Base-by-base conservation (phyloP, 768 basidiomycete genomes). In the Suillus ampliporus region DNA sequence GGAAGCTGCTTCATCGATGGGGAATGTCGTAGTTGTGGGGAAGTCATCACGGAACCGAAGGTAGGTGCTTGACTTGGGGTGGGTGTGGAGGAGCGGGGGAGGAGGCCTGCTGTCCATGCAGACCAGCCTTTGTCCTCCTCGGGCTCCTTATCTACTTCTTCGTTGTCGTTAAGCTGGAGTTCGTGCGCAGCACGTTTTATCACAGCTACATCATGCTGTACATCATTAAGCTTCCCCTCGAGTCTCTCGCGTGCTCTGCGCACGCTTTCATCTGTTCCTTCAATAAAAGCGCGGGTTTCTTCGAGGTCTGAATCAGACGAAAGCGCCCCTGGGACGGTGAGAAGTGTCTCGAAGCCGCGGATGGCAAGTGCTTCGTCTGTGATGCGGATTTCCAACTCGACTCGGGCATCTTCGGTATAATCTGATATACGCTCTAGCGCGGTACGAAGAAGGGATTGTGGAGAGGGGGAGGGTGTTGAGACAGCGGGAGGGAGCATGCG, bases 351-450 rank as follows among this genome's bases (percentile, higher is more conserved):
- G 63, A 87, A 94, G 4, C 91, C 91, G 9, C 81, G 82, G 8
- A 79, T 78, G 0, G 89, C 78, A 15, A 94, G 81, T 13, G 81
- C 82, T 65, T 91, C 91, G 69, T 95, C 92, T 2, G 89, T 83
- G 11, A 88, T 77, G 26, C 86, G 84, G 44, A 94, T 94, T 76
- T 94, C 92, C 23, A 95, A 77, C 70, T 94, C 92, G 11, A 95
- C 92, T 1, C 90, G 85, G 1, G 86, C 86, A 65, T 94, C 92
- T 71, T 94, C 92, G 5, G 84, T 84, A 69, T 84, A 91, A 70
- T 95, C 90, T 58, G 86, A 81, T 47, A 95, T 79, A 9, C 92
- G 81, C 28, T 85, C 79, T 19, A 90, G 75, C 6, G 86, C 88
- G 0, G 78, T 79, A 21, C 75, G 76, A 4, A 94, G 68, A 17